Evolutionary conservation across 2,329 filamentous ascomycete species (phyloP).

Genomic region (Epicoccum sorghinum): DNA sequence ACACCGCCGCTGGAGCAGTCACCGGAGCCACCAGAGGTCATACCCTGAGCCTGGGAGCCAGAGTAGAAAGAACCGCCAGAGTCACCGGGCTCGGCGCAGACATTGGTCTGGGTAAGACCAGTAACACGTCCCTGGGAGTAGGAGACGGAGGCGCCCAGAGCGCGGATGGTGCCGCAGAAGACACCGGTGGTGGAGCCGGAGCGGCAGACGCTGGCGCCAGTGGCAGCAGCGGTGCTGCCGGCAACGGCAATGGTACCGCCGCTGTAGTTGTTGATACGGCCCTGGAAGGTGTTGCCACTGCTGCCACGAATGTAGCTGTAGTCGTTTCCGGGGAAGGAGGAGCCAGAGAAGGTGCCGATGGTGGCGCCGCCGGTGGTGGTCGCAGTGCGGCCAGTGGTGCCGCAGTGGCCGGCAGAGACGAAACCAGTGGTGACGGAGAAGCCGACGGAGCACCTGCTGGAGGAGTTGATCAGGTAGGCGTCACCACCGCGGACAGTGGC

Average conservation of each 20-base stretch:
- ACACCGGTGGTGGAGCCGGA: conserved; percentile 52
- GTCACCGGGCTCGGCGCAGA: conserved; percentile 53
- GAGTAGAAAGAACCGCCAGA: conserved; percentile 52
- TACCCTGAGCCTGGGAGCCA: conserved; percentile 52
- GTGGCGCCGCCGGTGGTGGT: conserved; percentile 41
- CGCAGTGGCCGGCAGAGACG: conserved; percentile 52
- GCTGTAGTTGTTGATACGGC: conserved; percentile 45
- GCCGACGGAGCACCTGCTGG: conserved; percentile 48
- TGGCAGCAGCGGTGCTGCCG: conserved; percentile 47
- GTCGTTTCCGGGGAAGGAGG: conserved; percentile 51
- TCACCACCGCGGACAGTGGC: conserved; percentile 48
- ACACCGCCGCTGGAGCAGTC: conserved; percentile 47
- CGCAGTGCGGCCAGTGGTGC: conserved; percentile 37
- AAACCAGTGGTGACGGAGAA: conserved; percentile 52
- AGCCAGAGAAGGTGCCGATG: conserved; percentile 48
- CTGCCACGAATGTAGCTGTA: conserved; percentile 47
- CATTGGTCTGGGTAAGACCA: conserved; percentile 50
- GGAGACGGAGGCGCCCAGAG: conserved; percentile 46
- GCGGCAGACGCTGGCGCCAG: conserved; percentile 50
- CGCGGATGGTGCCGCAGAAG: conserved; percentile 48
- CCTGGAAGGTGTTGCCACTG: conserved; percentile 40
- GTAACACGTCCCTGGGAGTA: conserved; percentile 51
- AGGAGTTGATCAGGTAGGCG: conserved; percentile 47
- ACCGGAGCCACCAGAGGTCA: conserved; percentile 51
- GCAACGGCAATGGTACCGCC: conserved; percentile 42